Evolutionary conservation across 768 basidiomycete genomes (phyloP).

Genomic region (Mrakia frigida): DNA sequence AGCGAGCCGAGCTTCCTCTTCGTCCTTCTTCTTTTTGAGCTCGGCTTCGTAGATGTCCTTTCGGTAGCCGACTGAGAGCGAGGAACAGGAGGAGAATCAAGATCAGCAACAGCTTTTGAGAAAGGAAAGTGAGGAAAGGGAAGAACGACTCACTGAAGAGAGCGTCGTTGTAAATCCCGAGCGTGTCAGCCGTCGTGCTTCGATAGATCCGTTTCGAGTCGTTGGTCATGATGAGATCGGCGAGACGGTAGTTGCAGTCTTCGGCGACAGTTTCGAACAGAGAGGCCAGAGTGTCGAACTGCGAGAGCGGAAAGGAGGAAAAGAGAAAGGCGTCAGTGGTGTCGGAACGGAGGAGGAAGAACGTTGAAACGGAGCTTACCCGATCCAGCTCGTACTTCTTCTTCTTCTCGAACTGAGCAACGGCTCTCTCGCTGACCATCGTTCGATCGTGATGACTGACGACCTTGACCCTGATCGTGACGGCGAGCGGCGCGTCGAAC

Average conservation of each 20-base stretch:
- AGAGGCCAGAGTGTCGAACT: not conserved
- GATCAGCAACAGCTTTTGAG: not conserved
- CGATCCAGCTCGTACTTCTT: not conserved
- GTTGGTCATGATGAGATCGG: not conserved
- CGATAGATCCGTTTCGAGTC: not conserved
- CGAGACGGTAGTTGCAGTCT: not conserved
- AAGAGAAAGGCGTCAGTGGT: not conserved
- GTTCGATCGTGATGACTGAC: not conserved
- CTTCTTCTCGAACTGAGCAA: not conserved
- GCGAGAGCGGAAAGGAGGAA: not conserved
- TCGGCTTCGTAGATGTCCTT: slow-evolving; percentile 1
- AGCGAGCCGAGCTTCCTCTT: not conserved
- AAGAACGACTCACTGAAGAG: not conserved
- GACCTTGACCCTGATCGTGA: slow-evolving; percentile 6
- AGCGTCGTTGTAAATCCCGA: not conserved
- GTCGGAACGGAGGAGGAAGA: not conserved
- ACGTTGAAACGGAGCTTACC: not conserved
- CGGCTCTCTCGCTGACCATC: not conserved
- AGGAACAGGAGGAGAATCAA: not conserved
- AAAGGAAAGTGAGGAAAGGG: not conserved
- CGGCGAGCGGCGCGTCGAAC: not conserved
- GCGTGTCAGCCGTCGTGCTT: not conserved
- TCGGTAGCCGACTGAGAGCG: slow-evolving; percentile 1
- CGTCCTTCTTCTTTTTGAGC: not conserved
- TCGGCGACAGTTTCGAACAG: not conserved